A percentile compares a stretch with the other conserved stretches of the same genome.
Evolutionary conservation across 1,139 yeast genomes (phyloP).

Genomic region (Yarrowia galli): DNA sequence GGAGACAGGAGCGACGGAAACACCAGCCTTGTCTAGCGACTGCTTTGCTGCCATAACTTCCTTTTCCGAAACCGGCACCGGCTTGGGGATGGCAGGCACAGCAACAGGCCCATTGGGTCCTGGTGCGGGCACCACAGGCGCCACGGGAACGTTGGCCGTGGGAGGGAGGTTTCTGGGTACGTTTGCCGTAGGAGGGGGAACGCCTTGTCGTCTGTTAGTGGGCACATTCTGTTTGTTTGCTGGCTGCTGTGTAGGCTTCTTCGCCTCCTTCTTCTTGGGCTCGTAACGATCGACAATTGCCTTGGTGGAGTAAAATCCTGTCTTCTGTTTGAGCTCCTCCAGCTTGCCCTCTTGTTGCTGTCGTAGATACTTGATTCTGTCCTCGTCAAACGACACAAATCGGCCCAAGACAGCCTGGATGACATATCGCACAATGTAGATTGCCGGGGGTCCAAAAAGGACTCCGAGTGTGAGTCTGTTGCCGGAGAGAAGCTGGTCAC

Average conservation of each 20-base stretch:
- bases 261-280: slow-evolving; percentile 33
- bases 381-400: slow-evolving; percentile 44
- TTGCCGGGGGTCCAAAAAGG: slow-evolving; percentile 31
- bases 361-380: slow-evolving; percentile 54
- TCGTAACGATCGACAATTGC: slow-evolving; percentile 71
- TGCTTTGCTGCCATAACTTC: slow-evolving; percentile 8
- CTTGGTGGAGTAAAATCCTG: slow-evolving; percentile 80
- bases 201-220: slow-evolving; percentile 6
- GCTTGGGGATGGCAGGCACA: slow-evolving; percentile 29
- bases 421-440: slow-evolving; percentile 44
- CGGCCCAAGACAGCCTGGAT: slow-evolving; percentile 44
- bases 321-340: slow-evolving; percentile 75
- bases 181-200: slow-evolving; percentile 43
- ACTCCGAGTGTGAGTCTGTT: slow-evolving; percentile 43
- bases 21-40: slow-evolving; percentile 15
- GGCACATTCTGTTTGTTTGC: slow-evolving; percentile 7
- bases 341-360: slow-evolving; percentile 66
- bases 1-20: neutral
- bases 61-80: slow-evolving; percentile 9
- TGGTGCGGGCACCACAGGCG: neutral
- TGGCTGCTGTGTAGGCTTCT: slow-evolving; percentile 17
- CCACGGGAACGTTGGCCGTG: neutral
- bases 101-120: neutral
- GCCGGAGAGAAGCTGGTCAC: slow-evolving; percentile 40
- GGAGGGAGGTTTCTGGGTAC: slow-evolving; percentile 11